Conservation (phyloP, 106 monocot species). For the Alisma plantagoaquatica region DNA sequence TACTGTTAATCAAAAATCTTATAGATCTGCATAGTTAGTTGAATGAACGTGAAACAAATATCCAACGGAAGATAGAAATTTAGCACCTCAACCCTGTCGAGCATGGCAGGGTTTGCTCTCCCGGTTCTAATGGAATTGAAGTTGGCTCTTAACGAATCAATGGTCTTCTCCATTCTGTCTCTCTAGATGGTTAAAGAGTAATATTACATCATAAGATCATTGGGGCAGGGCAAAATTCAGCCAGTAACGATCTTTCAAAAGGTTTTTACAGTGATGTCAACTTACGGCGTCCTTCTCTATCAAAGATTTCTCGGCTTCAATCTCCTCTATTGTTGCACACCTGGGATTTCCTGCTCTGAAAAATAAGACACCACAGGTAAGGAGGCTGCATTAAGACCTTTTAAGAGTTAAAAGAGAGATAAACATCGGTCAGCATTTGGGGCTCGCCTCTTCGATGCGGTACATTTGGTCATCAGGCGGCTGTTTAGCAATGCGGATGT, state of each 20-base stretch:
- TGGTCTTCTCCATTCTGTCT: constrained; percentile 88
- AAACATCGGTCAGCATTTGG: not conserved
- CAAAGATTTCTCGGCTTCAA: constrained; percentile 70
- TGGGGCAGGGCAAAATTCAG: no score
- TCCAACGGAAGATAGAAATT: no score
- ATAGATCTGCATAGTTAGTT: no score
- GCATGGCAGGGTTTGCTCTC: constrained; percentile 92
- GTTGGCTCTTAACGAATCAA: constrained; percentile 59
- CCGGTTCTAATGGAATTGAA: constrained; percentile 93
- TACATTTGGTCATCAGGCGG: not conserved
- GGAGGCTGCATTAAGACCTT: not conserved
- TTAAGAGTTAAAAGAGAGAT: not conserved
- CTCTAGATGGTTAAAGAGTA: constrained; percentile 33
- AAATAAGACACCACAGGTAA: not conserved
- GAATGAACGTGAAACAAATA: no score
- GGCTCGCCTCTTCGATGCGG: constrained; percentile 10
- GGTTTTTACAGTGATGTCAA: not conserved
- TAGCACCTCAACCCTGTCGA: constrained; percentile 77
- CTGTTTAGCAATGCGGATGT: constrained; percentile 5
- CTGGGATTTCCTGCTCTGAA: constrained; percentile 36
- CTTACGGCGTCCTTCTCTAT: constrained; percentile 71
- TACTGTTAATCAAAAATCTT: no score
- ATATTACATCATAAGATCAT: not conserved
- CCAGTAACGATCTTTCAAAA: not conserved
- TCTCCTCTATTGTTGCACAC: constrained; percentile 88